Conservation (phyloP, 73 alveolate species). For the Paraurostyla sp. region DNA sequence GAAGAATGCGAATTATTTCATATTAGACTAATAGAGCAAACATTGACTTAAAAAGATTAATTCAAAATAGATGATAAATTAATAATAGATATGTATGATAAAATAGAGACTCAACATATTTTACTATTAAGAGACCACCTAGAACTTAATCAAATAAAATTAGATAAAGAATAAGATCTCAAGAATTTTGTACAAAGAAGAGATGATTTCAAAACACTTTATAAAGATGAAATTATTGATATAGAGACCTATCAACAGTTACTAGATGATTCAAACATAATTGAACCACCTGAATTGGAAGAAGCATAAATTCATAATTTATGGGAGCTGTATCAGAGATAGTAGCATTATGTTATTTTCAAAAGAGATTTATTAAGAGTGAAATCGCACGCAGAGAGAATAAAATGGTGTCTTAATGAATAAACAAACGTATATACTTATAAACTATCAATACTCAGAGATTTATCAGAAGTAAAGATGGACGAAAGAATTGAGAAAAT, state of each 20-base stretch:
- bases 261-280: background rate
- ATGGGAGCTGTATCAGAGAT: slow-evolving; percentile 10
- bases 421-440: slow-evolving; percentile 17
- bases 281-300: background rate
- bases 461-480: background rate
- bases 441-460: slow-evolving; percentile 5
- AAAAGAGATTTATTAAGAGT: background rate
- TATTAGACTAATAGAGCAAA: background rate
- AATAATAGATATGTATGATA: background rate
- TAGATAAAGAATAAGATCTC: background rate
- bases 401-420: slow-evolving; percentile 46
- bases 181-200: background rate
- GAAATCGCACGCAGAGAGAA: slow-evolving; percentile 3
- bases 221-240: background rate
- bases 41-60: background rate
- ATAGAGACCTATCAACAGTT: background rate
- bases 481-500: slow-evolving; percentile 26
- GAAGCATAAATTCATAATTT: background rate
- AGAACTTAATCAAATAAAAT: background rate
- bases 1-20: background rate
- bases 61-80: background rate
- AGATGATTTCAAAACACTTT: background rate
- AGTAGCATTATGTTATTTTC: background rate
- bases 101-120: background rate
- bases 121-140: background rate